Evolutionary conservation across 306 rosid genomes (phyloP), one percentile per base, ranked within the genome.

Genomic region (Acmispon strigosus): DNA sequence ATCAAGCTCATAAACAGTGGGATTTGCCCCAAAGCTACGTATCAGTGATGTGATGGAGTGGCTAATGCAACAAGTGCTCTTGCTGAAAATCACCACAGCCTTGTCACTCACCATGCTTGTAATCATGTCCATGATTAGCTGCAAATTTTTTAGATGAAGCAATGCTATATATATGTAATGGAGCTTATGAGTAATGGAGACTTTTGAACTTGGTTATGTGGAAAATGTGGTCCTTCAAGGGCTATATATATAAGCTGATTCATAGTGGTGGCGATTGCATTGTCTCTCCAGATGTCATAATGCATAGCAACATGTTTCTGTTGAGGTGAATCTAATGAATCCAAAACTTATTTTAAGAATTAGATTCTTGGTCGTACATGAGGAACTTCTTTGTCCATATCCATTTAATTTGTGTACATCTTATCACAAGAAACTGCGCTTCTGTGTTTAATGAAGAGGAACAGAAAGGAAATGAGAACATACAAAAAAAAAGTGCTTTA

Each of bases 71-170:
- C 90, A 83, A 4, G 52, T 69, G 32, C 62, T 81, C 81, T 85
- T 86, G 88, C 93, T 88, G 81, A 88, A 88, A 66, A 88, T 83
- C 76, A 85, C 93, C 79, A 88, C 80, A 7, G 87, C 76, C 62
- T 73, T 88, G 14, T 77, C 78, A 27, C 62, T 86, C 29, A 83
- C 90, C 85, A 83, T 39, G 17, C 83, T 68, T 7, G 73, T 66
- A n/a, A 87, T 70, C 41, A 41, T 60, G 2, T 76, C 87, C 88
- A 86, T 73, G 0, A 4, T 32, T 66, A 48, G 8, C 15, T 18
- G 18, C 0, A n/a, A 16, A 44, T 7, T 11, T 44, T 2, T n/a
- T 32, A 2, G 59, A 3, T 53, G 13, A n/a, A 41, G 52, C 27
- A 62, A 61, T 36, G 62, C 10, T 15, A 27, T 37, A 0, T 36